Evolutionary conservation across 257 asterid species (phyloP), one percentile per base, ranked within the genome.

Genomic region (Echium plantagineum): DNA sequence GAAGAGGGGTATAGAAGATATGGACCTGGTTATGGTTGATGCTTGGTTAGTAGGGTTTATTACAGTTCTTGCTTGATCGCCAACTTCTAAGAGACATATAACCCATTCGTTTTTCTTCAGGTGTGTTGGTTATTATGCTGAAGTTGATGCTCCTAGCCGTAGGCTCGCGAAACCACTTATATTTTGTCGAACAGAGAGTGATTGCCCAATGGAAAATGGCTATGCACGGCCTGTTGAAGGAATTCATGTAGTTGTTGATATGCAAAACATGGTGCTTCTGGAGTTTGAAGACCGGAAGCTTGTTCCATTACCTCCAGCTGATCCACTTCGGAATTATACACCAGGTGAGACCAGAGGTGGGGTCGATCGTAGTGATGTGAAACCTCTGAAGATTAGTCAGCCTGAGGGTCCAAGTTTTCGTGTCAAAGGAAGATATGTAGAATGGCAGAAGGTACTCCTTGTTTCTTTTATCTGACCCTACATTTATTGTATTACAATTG

Each of bases 1-100:
- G 85, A 93, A 79, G 81, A 84, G 98, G 90, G 98, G 98, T 21
- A 86, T 93, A 65, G 95, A 93, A 74, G 97, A 93, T 68, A 84
- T 93, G 97, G 95, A 93, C 69, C 86, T 93, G 66, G 98, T 91
- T 77, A 91, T 91, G 98, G 98, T 91, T 72, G 98, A 91, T 81
- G 83, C 94, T 9, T 91, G 98, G 98, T 91, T 66, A 71, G 94
- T 77, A 28, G 59, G 30, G 21, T 26, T 55, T 19, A 61, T 15
- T 20, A 55, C 10, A 15, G 21, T 52, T 13, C 10, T 19, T 51
- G 9, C 0, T 42, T 12, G 49, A 13, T 42, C 2, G 6, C 10
- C 17, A 21, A 15, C 5, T 24, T 15, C 57, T n/a, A 20, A 48
- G 17, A 62, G 59, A 54, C 5, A 21, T 61, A 10, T 58, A 56